These are phyloP conservation scores for Kalaharituber pfeilii DNA, from an alignment of 2,329 filamentous ascomycete genomes.

Conservation along the genomic window DNA sequence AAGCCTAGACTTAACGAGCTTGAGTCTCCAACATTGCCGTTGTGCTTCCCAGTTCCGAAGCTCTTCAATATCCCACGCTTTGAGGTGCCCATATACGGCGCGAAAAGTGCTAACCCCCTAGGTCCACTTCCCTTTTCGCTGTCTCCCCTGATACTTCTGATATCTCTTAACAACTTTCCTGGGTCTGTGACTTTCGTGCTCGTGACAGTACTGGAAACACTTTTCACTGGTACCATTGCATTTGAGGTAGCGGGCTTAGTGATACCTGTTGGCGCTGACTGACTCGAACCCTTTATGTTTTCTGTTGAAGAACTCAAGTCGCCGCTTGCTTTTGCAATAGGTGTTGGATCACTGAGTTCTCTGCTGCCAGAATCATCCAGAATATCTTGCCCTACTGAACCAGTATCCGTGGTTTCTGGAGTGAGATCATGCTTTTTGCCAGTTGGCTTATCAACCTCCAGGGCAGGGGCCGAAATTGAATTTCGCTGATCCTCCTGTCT, in stretches of 20 bases:
- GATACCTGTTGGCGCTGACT: not conserved
- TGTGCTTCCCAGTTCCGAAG: not conserved
- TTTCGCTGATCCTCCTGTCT: constrained; percentile 13
- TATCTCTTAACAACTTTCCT: constrained; percentile 17
- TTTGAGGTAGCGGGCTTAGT: not conserved
- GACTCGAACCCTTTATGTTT: not conserved
- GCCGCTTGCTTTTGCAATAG: not conserved
- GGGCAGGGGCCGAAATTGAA: constrained; percentile 11
- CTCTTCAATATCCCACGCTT: not conserved
- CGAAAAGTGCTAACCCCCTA: constrained; percentile 14
- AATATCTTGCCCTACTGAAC: not conserved
- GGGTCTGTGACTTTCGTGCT: constrained; percentile 6
- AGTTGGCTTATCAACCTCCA: constrained; percentile 13
- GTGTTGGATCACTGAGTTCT: not conserved
- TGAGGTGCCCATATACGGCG: constrained; percentile 13
- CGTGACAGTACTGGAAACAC: not conserved
- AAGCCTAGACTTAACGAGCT: not conserved
- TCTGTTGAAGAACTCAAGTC: not conserved
- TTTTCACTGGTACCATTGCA: not conserved
- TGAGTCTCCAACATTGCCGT: not conserved
- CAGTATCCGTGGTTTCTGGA: not conserved
- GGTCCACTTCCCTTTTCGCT: constrained; percentile 7
- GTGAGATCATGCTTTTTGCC: not conserved
- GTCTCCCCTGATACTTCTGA: constrained; percentile 13
- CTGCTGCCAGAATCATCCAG: not conserved